These are phyloP conservation scores for Solanum hybrid DNA, from an alignment of 305 asterid species.

Conservation along the genomic window DNA sequence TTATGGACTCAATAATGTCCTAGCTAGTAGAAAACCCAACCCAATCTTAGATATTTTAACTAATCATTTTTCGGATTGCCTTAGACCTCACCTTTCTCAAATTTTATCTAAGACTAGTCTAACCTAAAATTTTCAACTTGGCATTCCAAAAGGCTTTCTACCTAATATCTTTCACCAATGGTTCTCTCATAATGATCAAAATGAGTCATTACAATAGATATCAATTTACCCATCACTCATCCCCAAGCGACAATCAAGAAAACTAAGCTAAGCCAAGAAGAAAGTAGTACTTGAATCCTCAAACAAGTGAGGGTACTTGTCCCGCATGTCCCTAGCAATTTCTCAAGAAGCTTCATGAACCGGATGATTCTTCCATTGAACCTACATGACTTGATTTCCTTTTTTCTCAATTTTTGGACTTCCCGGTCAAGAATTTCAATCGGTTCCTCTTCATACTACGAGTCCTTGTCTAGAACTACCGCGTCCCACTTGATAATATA, in stretches of 20 bases:
- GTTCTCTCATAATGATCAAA: background rate
- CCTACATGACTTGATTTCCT: background rate
- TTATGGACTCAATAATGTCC: background rate
- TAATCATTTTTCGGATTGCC: background rate
- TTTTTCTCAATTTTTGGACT: background rate
- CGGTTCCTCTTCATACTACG: background rate
- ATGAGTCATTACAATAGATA: background rate
- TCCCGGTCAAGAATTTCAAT: background rate
- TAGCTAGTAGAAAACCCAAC: background rate
- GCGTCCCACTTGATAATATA: background rate
- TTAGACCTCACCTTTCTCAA: background rate
- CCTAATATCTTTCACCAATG: background rate
- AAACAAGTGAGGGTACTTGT: background rate
- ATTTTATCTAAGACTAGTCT: background rate
- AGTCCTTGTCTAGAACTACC: background rate
- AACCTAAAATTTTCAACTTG: background rate
- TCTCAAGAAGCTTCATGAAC: background rate
- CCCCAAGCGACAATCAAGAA: background rate
- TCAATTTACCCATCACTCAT: background rate
- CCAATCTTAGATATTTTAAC: background rate
- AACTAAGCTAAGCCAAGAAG: background rate
- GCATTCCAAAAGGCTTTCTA: background rate
- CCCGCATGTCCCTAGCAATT: background rate
- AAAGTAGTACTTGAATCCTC: background rate
- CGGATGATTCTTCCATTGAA: background rate